Percentiles rank a stretch among this genome's conserved stretches.
These are phyloP conservation scores for Didymella segeticola DNA, from an alignment of 2,329 filamentous ascomycete genomes.

Conservation along the genomic window DNA sequence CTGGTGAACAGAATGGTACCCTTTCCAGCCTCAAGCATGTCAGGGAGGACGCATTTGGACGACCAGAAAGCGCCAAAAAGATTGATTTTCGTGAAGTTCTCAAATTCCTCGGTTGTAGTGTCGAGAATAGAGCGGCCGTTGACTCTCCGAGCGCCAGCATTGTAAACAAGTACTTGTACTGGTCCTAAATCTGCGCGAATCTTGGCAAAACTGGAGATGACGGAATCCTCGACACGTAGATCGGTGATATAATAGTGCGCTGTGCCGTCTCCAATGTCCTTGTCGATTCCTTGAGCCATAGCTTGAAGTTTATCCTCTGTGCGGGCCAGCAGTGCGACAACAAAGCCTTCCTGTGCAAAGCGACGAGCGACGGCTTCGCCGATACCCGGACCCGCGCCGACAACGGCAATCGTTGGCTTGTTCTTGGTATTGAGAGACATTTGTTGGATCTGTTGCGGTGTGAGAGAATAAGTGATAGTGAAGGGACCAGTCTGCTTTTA, in stretches of 20 bases:
- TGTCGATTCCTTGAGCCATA: constrained; percentile 20
- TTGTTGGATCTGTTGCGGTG: no score
- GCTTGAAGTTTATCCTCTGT: constrained; percentile 29
- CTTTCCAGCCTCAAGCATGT: constrained; percentile 24
- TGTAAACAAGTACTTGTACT: constrained; percentile 28
- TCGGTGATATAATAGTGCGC: background rate
- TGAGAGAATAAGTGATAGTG: no score
- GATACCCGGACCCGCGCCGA: constrained; percentile 32
- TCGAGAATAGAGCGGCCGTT: constrained; percentile 28
- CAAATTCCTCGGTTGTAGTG: constrained; percentile 26
- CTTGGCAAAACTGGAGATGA: constrained; percentile 5
- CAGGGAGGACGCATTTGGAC: constrained; percentile 26
- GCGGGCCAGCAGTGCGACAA: constrained; percentile 28
- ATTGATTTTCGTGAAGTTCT: constrained; percentile 32
- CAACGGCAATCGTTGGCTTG: constrained; percentile 28
- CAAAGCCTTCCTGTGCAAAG: constrained; percentile 29
- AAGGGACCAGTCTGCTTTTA: no score
- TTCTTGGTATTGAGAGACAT: constrained; percentile 17
- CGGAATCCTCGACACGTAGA: background rate
- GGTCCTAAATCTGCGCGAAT: constrained; percentile 24
- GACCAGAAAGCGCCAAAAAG: constrained; percentile 30
- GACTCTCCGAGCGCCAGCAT: constrained; percentile 28
- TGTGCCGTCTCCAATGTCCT: background rate
- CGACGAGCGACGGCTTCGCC: constrained; percentile 33
- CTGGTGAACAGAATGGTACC: constrained; percentile 29